Evolutionary conservation across 805 yeast genomes (phyloP), one percentile per base, ranked within the genome.

Genomic region (Cyberlindnera mycetangii): DNA sequence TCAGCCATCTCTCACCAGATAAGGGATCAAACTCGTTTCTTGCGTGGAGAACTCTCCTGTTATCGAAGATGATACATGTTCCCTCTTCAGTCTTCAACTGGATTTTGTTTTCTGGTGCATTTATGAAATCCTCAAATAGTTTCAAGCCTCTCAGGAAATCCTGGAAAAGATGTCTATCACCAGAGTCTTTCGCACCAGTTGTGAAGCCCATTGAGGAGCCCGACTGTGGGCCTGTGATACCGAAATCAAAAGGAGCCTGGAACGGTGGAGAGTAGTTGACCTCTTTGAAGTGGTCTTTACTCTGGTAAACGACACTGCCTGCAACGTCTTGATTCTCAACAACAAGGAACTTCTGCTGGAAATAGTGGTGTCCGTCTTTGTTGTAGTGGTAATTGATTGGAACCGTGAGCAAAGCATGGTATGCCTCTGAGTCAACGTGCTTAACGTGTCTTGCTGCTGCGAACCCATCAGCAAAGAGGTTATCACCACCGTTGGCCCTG

Each of bases 221-320:
- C 7, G 49, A 35, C 3, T 42, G 42, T 24, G 46, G 48, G 25
- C 66, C 63, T 12, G 64, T 64, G n/a, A 77, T 72, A 16, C 80
- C 81, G 44, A 64, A 65, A 50, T 83, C 88, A 45, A 80, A 77
- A 1, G 92, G 92, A 0, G 86, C 92, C 58, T 85, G 95, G 67
- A 83, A 85, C 10, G 90, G 92, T 2, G 95, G 93, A 0, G 92
- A 80, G 61, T 85, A 85, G 58, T 83, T 83, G 16, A 84, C 76
- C 42, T 75, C 81, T 52, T 74, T 74, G 50, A 83, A 75, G 30
- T 56, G 58, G 42, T 54, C 65, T 4, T 32, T 39, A 2, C 50
- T 50, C 6, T 58, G 61, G 11, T 47, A 48, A 3, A 49, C 37
- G 25, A 31, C 7, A 19, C 35, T 17, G 7, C 46, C 47, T 25